A percentile compares a stretch with the other conserved stretches of the same genome.
Evolutionary conservation across 1,284 basidiomycete genomes (phyloP).

Genomic region (Ustilago lituana): DNA sequence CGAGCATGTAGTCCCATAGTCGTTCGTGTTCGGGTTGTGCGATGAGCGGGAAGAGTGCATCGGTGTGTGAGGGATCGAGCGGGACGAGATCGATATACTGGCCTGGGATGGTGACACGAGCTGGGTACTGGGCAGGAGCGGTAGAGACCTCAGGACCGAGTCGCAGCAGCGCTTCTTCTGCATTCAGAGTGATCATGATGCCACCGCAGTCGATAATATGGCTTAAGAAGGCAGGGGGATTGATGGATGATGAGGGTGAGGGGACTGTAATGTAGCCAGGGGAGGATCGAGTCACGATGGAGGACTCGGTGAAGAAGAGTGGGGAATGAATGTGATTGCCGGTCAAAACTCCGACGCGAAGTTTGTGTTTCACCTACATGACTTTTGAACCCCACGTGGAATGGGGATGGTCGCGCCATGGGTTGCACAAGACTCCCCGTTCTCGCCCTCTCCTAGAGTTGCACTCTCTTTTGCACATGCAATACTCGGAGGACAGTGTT

Average conservation of each 20-base stretch:
- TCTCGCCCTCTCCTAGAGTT: no score
- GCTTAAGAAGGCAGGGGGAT: no score
- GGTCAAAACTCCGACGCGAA: neutral
- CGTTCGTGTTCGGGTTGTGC: constrained; percentile 32
- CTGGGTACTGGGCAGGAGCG: constrained; percentile 15
- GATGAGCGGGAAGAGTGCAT: constrained; percentile 22
- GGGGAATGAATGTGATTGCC: no score
- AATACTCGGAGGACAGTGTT: no score
- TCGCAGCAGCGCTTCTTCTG: constrained; percentile 30
- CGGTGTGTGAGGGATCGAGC: constrained; percentile 8
- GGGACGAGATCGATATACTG: constrained; percentile 40
- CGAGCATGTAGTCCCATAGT: constrained; percentile 41
- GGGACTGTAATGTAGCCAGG: no score
- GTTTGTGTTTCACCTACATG: no score
- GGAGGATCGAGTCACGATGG: constrained; percentile 11
- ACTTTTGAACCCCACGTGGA: no score
- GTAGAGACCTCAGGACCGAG: constrained; percentile 23
- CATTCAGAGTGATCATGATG: constrained; percentile 21
- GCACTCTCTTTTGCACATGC: no score
- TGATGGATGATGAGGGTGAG: neutral
- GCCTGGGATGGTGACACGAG: constrained; percentile 19
- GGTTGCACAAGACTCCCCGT: no score
- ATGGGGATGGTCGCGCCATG: no score
- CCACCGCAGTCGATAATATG: no score
- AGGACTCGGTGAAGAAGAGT: no score